phyloP scores from a whole-genome alignment of 805 yeast genomes.

The Metschnikowia picachoensis region DNA sequence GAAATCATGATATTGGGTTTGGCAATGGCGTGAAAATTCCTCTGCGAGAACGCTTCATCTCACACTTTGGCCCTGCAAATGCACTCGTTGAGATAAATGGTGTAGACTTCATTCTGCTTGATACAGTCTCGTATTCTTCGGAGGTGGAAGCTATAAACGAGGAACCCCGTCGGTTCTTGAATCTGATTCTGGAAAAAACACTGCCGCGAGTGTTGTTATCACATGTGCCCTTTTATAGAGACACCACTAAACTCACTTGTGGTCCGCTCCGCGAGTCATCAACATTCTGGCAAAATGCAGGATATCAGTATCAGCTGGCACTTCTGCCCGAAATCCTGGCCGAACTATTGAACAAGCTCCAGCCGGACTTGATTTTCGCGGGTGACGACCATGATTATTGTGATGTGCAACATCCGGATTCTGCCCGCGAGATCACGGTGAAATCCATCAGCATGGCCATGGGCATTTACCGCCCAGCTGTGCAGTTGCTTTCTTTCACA shows the following conservation, averaged over 20 bases:
- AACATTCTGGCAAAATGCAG: slow-evolving; percentile 15
- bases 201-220: slow-evolving; percentile 22
- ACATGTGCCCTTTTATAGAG: slow-evolving; percentile 25
- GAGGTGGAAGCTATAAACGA: slow-evolving; percentile 9
- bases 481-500: slow-evolving; percentile 33
- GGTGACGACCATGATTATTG: slow-evolving; percentile 29
- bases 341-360: slow-evolving; percentile 14
- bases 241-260: slow-evolving; percentile 16
- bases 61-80: slow-evolving; percentile 34
- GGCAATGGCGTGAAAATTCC: slow-evolving; percentile 23
- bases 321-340: slow-evolving; percentile 16
- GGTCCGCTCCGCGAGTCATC: slow-evolving; percentile 22
- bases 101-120: slow-evolving; percentile 29
- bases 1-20: slow-evolving; percentile 28
- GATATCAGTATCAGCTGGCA: slow-evolving; percentile 27
- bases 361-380: slow-evolving; percentile 22
- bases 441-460: slow-evolving; percentile 40
- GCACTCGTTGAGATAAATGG: slow-evolving; percentile 21
- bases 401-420: slow-evolving; percentile 15
- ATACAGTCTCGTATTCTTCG: slow-evolving; percentile 21
- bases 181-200: slow-evolving; percentile 3
- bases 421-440: slow-evolving; percentile 34
- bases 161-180: slow-evolving; percentile 16
- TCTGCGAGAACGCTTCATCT: slow-evolving; percentile 27
- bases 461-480: slow-evolving; percentile 40